These are phyloP conservation scores for Maudiozyma serrabonitensis DNA, from an alignment of 805 yeast species.

Conservation along the genomic window DNA sequence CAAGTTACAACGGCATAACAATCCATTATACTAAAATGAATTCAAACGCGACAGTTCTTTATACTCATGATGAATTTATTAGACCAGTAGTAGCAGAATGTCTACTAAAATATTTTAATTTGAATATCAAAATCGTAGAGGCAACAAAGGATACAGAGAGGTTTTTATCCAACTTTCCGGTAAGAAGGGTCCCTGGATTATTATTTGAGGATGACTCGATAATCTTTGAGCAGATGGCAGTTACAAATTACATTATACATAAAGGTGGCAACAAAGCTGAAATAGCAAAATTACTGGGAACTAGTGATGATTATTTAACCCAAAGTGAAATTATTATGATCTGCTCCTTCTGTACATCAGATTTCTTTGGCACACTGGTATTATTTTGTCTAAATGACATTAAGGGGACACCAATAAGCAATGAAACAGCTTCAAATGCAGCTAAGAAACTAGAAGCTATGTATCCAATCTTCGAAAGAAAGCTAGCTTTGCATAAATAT, in stretches of 20 bases:
- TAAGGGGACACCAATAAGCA: slow-evolving; percentile 66
- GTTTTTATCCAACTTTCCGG: slow-evolving; percentile 47
- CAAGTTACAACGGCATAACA: too few relatives aligned
- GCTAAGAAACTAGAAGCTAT: slow-evolving; percentile 31
- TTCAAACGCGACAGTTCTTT: slow-evolving; percentile 16
- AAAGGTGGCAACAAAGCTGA: slow-evolving; percentile 29
- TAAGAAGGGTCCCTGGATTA: slow-evolving; percentile 55
- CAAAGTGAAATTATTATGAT: slow-evolving; percentile 51
- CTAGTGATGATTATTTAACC: slow-evolving; percentile 27
- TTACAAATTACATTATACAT: slow-evolving; percentile 39
- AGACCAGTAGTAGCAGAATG: slow-evolving; percentile 31
- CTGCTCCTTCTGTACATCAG: slow-evolving; percentile 66
- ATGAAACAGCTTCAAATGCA: slow-evolving; percentile 44
- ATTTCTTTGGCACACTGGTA: slow-evolving; percentile 42
- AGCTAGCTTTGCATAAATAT: slow-evolving; percentile 50
- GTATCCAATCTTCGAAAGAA: slow-evolving; percentile 41
- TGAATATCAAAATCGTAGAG: slow-evolving; percentile 47
- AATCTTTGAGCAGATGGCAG: slow-evolving; percentile 57
- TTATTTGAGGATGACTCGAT: slow-evolving; percentile 65
- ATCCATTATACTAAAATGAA: too few relatives aligned
- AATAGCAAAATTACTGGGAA: slow-evolving; percentile 45
- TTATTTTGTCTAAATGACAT: slow-evolving; percentile 41
- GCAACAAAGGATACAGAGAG: slow-evolving; percentile 14
- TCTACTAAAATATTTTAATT: slow-evolving; percentile 46
- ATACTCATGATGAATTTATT: slow-evolving; percentile 35